Percentiles rank a stretch among this genome's conserved stretches.
These are phyloP conservation scores for Boletus eberwhitei DNA, from an alignment of 768 basidiomycete species.

Conservation along the genomic window DNA sequence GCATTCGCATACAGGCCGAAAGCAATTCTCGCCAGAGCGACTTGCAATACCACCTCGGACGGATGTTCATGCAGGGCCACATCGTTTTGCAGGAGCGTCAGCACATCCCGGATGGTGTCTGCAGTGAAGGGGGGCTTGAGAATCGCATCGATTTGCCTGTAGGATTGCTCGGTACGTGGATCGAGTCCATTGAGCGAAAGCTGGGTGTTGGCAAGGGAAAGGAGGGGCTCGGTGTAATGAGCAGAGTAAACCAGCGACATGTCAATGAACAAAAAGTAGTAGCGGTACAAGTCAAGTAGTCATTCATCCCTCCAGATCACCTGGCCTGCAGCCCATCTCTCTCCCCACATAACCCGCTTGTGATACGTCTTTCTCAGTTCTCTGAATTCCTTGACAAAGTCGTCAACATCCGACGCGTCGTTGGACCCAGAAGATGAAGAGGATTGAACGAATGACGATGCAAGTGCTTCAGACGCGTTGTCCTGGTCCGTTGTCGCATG, in stretches of 20 bases:
- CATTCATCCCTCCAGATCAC: constrained; percentile 79
- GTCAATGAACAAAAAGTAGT: constrained; percentile 5
- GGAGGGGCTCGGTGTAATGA: constrained; percentile 28
- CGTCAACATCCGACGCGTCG: constrained; percentile 60
- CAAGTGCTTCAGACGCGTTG: constrained; percentile 80
- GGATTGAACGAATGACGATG: constrained; percentile 76
- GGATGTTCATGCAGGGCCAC: neutral
- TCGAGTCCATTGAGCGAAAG: constrained; percentile 9
- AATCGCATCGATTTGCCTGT: constrained; percentile 13
- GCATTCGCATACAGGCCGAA: constrained; percentile 62
- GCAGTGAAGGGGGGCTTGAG: constrained; percentile 22
- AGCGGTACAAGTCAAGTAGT: constrained; percentile 1
- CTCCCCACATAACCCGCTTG: constrained; percentile 87
- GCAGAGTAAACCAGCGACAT: constrained; percentile 21
- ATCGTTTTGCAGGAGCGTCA: constrained; percentile 17
- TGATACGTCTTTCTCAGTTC: constrained; percentile 88
- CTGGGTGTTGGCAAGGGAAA: constrained; percentile 14
- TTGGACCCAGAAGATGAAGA: constrained; percentile 32
- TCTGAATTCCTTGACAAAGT: constrained; percentile 86
- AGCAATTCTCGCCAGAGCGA: constrained; percentile 47
- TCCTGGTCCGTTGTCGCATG: constrained; percentile 92
- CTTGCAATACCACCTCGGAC: constrained; percentile 21
- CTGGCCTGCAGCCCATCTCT: constrained; percentile 81
- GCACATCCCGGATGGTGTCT: constrained; percentile 14
- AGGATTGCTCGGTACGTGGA: constrained; percentile 6